phyloP scores from a whole-genome alignment of 495 filamentous ascomycete genomes.

The Aspergillus ellipticus region DNA sequence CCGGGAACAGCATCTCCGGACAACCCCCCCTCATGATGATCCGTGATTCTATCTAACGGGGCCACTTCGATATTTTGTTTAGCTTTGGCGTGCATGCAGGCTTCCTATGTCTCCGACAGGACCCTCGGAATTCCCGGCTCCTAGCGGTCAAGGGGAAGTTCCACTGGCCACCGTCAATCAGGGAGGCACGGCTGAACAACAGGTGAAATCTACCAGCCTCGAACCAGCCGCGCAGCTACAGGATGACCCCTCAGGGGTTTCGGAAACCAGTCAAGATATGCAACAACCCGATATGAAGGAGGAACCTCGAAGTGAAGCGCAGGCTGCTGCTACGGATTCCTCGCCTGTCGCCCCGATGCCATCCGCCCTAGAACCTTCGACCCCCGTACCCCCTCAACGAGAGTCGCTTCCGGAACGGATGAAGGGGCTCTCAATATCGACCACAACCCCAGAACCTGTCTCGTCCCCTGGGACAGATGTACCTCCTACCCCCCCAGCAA shows the following conservation, averaged over 20 bases:
- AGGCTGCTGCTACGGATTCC: background rate
- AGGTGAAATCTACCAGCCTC: slow-evolving; percentile 16
- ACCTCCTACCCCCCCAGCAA: slow-evolving; percentile 39
- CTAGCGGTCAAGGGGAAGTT: slow-evolving; percentile 25
- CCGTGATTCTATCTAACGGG: slow-evolving; percentile 16
- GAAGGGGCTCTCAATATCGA: slow-evolving; percentile 35
- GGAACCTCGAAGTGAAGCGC: slow-evolving; percentile 10
- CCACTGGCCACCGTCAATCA: slow-evolving; percentile 19
- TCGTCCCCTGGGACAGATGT: slow-evolving; percentile 16
- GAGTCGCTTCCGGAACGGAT: slow-evolving; percentile 31
- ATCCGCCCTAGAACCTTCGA: slow-evolving; percentile 9
- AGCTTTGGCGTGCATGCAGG: slow-evolving; percentile 38
- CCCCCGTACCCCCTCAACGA: slow-evolving; percentile 15
- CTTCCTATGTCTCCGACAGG: slow-evolving; percentile 41
- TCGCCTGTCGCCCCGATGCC: slow-evolving; percentile 6
- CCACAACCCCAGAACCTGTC: slow-evolving; percentile 16
- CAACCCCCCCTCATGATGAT: slow-evolving; percentile 19
- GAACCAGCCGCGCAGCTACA: slow-evolving; percentile 20
- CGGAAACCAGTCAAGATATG: slow-evolving; percentile 1
- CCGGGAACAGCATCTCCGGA: slow-evolving; percentile 3
- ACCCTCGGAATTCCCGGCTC: slow-evolving; percentile 21
- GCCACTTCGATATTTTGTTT: slow-evolving; percentile 58
- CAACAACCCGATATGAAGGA: slow-evolving; percentile 16
- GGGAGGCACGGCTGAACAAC: slow-evolving; percentile 13
- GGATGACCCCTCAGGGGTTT: slow-evolving; percentile 15